Evolutionary conservation across 441 rosid genomes (phyloP).

Genomic region (Gossypium davidsonii): DNA sequence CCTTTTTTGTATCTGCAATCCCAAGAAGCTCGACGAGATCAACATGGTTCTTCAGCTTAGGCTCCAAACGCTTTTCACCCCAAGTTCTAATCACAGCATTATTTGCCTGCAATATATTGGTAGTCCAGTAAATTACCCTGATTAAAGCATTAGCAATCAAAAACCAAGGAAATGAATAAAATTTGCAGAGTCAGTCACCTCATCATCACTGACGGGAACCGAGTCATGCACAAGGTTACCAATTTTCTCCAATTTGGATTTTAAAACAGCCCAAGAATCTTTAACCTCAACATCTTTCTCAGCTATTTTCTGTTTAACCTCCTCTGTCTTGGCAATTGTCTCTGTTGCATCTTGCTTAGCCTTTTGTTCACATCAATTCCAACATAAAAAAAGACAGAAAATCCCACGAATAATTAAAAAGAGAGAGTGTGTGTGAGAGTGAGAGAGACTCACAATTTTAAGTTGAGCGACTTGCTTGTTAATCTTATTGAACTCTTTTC

Average conservation of each 20-base stretch:
- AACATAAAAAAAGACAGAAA: background rate
- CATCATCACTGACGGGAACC: conserved; percentile 62
- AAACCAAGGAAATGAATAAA: background rate
- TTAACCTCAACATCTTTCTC: conserved; percentile 64
- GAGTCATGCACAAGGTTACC: conserved; percentile 89
- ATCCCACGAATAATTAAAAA: background rate
- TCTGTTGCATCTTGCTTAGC: conserved; percentile 58
- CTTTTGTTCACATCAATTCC: conserved; percentile 24
- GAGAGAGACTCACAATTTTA: conserved; percentile 44
- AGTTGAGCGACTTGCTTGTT: conserved; percentile 71
- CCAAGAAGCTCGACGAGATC: conserved; percentile 87
- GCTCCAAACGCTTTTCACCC: conserved; percentile 56
- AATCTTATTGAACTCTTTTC: conserved; percentile 68
- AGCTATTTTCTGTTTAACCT: conserved; percentile 39
- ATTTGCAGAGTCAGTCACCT: conserved; percentile 33
- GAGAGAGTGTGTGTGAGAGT: background rate
- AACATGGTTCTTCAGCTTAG: conserved; percentile 72
- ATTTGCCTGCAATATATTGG: conserved; percentile 42
- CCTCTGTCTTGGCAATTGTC: conserved; percentile 44
- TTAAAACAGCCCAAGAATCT: conserved; percentile 44
- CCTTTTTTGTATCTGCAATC: conserved; percentile 70
- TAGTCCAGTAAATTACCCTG: background rate
- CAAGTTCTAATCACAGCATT: conserved; percentile 52
- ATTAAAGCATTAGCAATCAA: background rate
- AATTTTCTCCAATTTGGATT: conserved; percentile 50